A percentile compares a stretch with the other conserved stretches of the same genome.
Conservation (phyloP, 2,329 filamentous ascomycete genomes). For the Diaporthe eres region DNA sequence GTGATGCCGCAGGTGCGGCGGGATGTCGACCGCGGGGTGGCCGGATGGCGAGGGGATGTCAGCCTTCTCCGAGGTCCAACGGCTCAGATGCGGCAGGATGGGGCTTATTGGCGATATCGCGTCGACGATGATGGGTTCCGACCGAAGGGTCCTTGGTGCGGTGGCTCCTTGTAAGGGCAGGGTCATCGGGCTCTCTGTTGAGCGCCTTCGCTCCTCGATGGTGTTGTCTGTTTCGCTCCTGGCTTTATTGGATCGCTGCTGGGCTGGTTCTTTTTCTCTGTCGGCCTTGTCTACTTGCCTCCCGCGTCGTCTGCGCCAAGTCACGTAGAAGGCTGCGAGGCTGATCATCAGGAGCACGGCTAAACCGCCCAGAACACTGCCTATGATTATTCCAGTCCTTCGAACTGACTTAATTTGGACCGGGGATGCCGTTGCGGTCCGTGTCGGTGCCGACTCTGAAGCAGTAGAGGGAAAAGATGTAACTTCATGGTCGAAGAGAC, state of each 20-base stretch:
- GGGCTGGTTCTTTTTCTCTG: neutral
- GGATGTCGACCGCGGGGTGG: slow-evolving; percentile 14
- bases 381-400: slow-evolving; percentile 31
- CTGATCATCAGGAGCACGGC: slow-evolving; percentile 23
- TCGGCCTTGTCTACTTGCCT: neutral
- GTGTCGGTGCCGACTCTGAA: neutral
- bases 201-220: neutral
- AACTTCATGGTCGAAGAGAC: too few relatives aligned
- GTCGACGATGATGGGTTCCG: slow-evolving; percentile 11
- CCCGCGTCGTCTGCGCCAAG: slow-evolving; percentile 15
- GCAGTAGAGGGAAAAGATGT: neutral
- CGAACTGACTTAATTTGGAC: neutral
- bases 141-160: neutral
- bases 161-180: neutral
- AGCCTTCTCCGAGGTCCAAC: slow-evolving; percentile 35
- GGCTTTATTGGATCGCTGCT: neutral
- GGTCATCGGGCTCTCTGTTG: neutral
- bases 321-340: neutral
- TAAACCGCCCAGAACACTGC: slow-evolving; percentile 31
- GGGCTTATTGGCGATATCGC: neutral
- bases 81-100: neutral
- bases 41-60: neutral
- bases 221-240: neutral
- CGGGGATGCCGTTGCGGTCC: too few relatives aligned
- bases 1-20: neutral